Conservation (phyloP, 805 yeast genomes). For the Candida maltosa region DNA sequence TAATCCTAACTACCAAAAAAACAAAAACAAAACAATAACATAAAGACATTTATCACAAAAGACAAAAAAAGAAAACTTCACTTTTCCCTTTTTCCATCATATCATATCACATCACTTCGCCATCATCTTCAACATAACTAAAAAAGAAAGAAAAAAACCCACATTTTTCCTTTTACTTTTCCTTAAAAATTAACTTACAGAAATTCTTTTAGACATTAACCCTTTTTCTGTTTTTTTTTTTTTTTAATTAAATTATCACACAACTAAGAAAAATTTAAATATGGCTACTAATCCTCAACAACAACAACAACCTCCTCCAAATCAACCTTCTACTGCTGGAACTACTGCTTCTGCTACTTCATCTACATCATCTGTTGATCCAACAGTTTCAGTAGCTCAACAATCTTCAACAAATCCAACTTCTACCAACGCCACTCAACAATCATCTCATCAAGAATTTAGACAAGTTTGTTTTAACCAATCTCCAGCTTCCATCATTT, state of each 20-base stretch:
- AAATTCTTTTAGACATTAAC: too few species aligned
- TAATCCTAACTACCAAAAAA: too few species aligned
- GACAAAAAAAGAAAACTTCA: too few species aligned
- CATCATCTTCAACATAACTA: too few species aligned
- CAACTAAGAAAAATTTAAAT: too few species aligned
- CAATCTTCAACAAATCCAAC: constrained; percentile 6
- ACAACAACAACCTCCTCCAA: constrained; percentile 3
- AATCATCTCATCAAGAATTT: constrained; percentile 8
- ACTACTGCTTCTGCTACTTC: not conserved
- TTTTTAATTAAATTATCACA: constrained; percentile 1
- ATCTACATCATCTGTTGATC: not conserved
- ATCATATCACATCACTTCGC: too few species aligned
- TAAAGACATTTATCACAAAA: too few species aligned
- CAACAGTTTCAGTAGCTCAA: not conserved
- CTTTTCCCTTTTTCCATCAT: too few species aligned
- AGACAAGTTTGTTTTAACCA: constrained; percentile 10
- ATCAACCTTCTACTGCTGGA: not conserved
- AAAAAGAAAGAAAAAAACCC: too few species aligned
- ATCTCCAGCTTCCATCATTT: constrained; percentile 1
- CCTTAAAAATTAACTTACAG: too few species aligned
- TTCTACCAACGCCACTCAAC: constrained; percentile 1
- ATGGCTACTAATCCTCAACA: constrained; percentile 5
- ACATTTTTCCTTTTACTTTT: too few species aligned
- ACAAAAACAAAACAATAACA: too few species aligned
- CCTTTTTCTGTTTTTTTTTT: not conserved